Conservation (phyloP, 2,329 filamentous ascomycete species). For the Gaeumannomyces tritici region DNA sequence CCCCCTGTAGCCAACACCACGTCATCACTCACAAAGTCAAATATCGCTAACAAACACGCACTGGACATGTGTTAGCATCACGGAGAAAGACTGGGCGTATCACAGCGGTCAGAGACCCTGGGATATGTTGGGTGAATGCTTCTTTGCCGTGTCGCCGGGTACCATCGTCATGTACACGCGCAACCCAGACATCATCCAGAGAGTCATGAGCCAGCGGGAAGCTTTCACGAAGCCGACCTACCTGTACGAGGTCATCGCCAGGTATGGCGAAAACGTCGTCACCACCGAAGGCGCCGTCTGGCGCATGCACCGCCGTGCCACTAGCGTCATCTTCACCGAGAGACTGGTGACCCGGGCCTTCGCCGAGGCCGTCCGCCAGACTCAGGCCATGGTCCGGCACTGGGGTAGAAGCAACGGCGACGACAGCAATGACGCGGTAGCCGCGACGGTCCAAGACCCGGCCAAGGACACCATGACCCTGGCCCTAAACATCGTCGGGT, state of each 20-base stretch:
- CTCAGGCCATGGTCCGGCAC: slow-evolving; percentile 47
- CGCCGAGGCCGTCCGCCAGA: slow-evolving; percentile 51
- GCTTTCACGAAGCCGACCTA: slow-evolving; percentile 61
- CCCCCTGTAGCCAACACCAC: neutral
- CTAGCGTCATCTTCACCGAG: slow-evolving; percentile 65
- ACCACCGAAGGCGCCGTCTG: slow-evolving; percentile 60
- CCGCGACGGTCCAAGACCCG: slow-evolving; percentile 39
- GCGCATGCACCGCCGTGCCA: slow-evolving; percentile 65
- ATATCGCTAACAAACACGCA: neutral
- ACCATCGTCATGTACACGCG: slow-evolving; percentile 44
- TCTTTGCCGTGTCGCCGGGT: slow-evolving; percentile 53
- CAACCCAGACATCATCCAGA: slow-evolving; percentile 55
- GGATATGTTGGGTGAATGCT: slow-evolving; percentile 49
- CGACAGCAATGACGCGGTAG: slow-evolving; percentile 4
- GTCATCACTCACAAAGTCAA: neutral
- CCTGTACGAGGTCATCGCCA: slow-evolving; percentile 47
- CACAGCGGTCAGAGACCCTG: slow-evolving; percentile 47
- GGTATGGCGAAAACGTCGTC: slow-evolving; percentile 65
- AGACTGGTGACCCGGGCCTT: slow-evolving; percentile 61
- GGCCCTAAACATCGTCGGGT: slow-evolving; percentile 47
- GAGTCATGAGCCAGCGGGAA: slow-evolving; percentile 56
- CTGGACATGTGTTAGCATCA: slow-evolving; percentile 27
- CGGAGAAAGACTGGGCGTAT: slow-evolving; percentile 53
- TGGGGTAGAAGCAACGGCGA: slow-evolving; percentile 38
- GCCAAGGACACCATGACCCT: slow-evolving; percentile 57